phyloP scores from a whole-genome alignment of 1,284 basidiomycete species.

The Sporisorium sorghi region DNA sequence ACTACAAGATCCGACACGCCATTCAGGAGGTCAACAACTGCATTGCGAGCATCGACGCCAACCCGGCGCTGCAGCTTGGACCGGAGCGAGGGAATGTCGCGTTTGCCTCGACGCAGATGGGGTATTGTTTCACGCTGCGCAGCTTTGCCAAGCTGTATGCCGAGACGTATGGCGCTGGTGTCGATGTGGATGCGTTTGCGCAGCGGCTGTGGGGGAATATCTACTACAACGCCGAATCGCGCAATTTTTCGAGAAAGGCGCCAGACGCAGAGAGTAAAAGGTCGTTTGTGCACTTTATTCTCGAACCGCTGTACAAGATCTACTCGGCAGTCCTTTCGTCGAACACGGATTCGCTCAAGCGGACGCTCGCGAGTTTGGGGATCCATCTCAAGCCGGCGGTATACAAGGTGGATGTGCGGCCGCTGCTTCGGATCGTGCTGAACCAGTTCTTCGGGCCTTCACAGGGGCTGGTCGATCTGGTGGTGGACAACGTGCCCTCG shows the following conservation, averaged over 20 bases:
- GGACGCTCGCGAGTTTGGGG: conserved; percentile 81
- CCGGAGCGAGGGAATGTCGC: conserved; percentile 97
- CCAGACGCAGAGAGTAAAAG: conserved; percentile 83
- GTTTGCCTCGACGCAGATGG: conserved; percentile 96
- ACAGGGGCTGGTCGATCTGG: conserved; percentile 89
- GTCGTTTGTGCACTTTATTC: conserved; percentile 94
- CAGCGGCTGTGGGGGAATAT: conserved; percentile 97
- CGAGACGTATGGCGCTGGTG: conserved; percentile 77
- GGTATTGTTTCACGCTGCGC: conserved; percentile 93
- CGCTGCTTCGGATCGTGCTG: conserved; percentile 89
- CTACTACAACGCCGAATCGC: conserved; percentile 83
- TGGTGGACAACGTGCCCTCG: conserved; percentile 88
- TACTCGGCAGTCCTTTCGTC: conserved; percentile 93
- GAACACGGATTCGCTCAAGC: conserved; percentile 84
- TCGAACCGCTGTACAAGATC: conserved; percentile 96
- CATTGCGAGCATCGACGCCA: conserved; percentile 82
- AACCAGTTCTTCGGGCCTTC: conserved; percentile 92
- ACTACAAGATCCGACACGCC: conserved; percentile 98
- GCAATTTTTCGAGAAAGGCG: conserved; percentile 89
- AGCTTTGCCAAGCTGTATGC: conserved; percentile 98
- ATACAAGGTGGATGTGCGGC: conserved; percentile 98
- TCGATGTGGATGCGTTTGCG: conserved; percentile 76
- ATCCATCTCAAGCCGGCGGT: conserved; percentile 91
- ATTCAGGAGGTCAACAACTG: conserved; percentile 95
- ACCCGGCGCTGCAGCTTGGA: conserved; percentile 86